These are phyloP conservation scores for Eutrema salsugineum DNA, from an alignment of 441 rosid genomes.

Conservation along the genomic window DNA sequence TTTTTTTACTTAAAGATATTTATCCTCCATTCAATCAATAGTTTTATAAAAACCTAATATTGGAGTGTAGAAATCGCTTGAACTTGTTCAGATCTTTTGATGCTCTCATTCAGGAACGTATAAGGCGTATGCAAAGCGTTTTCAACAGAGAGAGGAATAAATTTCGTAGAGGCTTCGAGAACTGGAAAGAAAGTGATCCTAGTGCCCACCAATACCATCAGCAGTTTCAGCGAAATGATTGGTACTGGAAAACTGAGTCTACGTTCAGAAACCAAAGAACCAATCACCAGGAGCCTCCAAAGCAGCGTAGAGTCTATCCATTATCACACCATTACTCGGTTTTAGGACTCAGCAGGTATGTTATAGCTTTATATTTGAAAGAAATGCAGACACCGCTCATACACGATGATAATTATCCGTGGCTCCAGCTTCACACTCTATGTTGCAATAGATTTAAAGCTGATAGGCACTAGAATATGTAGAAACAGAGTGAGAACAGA, in stretches of 20 bases:
- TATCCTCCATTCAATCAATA: background rate
- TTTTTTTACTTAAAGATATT: background rate
- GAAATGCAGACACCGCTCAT: background rate
- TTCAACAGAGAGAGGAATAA: slow-evolving; percentile 88
- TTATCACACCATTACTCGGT: slow-evolving; percentile 92
- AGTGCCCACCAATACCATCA: slow-evolving; percentile 65
- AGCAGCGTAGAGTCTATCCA: slow-evolving; percentile 52
- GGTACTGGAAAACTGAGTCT: slow-evolving; percentile 90
- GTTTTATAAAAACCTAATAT: background rate
- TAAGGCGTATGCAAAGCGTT: slow-evolving; percentile 94
- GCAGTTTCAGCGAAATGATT: slow-evolving; percentile 89
- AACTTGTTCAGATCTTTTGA: background rate
- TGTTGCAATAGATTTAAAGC: background rate
- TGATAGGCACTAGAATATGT: background rate
- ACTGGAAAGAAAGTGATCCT: slow-evolving; percentile 72
- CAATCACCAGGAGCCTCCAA: slow-evolving; percentile 54
- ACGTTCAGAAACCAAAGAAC: slow-evolving; percentile 61
- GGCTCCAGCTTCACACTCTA: background rate
- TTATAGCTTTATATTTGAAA: background rate
- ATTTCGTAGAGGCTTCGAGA: slow-evolving; percentile 62
- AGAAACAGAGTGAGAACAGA: background rate
- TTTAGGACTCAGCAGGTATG: slow-evolving; percentile 89
- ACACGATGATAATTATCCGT: background rate
- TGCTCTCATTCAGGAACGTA: slow-evolving; percentile 64
- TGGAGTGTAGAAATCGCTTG: background rate